These are phyloP conservation scores for Solanum okadae DNA, from an alignment of 257 asterid genomes.

Conservation along the genomic window DNA sequence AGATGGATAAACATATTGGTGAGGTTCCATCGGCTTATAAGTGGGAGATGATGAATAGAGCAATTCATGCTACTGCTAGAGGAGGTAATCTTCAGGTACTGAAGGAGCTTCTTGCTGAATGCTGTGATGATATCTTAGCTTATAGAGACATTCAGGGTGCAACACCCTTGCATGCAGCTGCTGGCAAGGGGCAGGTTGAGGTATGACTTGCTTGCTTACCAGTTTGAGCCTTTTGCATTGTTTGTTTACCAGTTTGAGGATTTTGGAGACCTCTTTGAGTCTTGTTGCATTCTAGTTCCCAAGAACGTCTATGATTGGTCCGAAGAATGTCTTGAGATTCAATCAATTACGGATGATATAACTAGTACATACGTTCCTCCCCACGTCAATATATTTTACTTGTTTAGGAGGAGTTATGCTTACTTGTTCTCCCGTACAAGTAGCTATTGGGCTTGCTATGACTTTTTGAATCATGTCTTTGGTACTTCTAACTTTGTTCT, in stretches of 20 bases:
- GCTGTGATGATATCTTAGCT: slow-evolving; percentile 47
- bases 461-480: not conserved
- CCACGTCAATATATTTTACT: not conserved
- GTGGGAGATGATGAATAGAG: slow-evolving; percentile 76
- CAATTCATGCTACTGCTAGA: slow-evolving; percentile 90
- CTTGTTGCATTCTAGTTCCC: not conserved
- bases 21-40: slow-evolving; percentile 68
- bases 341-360: not conserved
- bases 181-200: slow-evolving; percentile 83
- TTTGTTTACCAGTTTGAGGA: not conserved
- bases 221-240: not conserved
- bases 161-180: slow-evolving; percentile 76
- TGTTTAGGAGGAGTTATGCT: not conserved
- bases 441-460: not conserved
- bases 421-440: not conserved
- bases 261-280: not conserved
- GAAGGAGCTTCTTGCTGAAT: slow-evolving; percentile 60
- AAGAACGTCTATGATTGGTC: not conserved
- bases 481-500: not conserved
- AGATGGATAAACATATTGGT: slow-evolving; percentile 32
- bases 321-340: not conserved
- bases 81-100: slow-evolving; percentile 72
- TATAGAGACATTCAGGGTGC: slow-evolving; percentile 76
- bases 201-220: slow-evolving; percentile 20
- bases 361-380: not conserved